Percentiles rank a stretch among this genome's conserved stretches.
phyloP scores from a whole-genome alignment of 352 stramenopile species.

The Pythium folliculosum region DNA sequence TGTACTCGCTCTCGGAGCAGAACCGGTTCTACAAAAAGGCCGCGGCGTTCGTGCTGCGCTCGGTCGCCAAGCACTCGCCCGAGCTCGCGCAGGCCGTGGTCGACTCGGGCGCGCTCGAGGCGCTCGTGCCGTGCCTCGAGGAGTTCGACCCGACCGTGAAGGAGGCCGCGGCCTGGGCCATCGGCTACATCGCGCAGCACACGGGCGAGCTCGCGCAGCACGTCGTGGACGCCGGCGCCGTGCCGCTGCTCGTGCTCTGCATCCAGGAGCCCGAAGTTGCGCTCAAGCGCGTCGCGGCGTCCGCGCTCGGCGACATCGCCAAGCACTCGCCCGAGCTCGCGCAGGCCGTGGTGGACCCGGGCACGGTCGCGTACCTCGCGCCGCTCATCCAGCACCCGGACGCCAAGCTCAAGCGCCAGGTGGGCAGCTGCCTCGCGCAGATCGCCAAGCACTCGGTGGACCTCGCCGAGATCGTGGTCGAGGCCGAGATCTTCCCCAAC shows the following conservation, averaged over 20 bases:
- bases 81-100: slow-evolving; percentile 94
- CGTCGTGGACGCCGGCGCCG: slow-evolving; percentile 92
- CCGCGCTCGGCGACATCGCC: slow-evolving; percentile 91
- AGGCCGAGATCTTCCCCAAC: slow-evolving; percentile 96
- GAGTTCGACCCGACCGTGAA: slow-evolving; percentile 96
- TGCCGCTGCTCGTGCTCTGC: slow-evolving; percentile 94
- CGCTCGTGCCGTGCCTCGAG: slow-evolving; percentile 92
- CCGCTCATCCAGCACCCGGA: slow-evolving; percentile 93
- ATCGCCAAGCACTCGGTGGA: slow-evolving; percentile 96
- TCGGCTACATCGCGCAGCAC: slow-evolving; percentile 95
- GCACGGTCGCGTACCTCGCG: slow-evolving; percentile 93
- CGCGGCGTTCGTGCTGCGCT: slow-evolving; percentile 92
- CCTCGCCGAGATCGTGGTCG: slow-evolving; percentile 94
- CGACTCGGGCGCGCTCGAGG: slow-evolving; percentile 91
- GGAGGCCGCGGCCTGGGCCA: slow-evolving; percentile 93
- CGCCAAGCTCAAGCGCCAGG: slow-evolving; percentile 92
- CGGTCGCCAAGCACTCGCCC: slow-evolving; percentile 94
- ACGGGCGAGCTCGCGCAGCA: slow-evolving; percentile 92
- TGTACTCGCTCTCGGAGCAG: slow-evolving; percentile 94
- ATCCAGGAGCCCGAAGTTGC: slow-evolving; percentile 96
- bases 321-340: slow-evolving; percentile 95
- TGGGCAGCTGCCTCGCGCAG: slow-evolving; percentile 92
- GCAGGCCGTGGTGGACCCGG: slow-evolving; percentile 92
- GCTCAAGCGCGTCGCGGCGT: slow-evolving; percentile 93
- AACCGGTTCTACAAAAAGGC: slow-evolving; percentile 97